A percentile compares a stretch with the other conserved stretches of the same genome.
phyloP scores from a whole-genome alignment of 108 stramenopile species.

The Nitzschia sp. region DNA sequence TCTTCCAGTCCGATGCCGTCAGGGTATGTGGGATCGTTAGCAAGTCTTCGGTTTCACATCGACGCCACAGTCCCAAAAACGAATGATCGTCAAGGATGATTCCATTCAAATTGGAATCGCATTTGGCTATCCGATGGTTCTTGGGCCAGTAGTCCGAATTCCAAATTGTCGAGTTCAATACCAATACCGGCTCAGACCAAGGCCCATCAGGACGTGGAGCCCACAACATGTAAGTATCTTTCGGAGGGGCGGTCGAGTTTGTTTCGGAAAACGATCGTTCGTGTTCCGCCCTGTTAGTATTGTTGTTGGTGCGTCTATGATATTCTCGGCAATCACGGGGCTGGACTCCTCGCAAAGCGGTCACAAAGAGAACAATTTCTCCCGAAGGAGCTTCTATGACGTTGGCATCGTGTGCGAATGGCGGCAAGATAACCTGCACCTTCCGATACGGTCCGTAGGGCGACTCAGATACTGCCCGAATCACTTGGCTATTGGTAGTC shows the following conservation, averaged over 20 bases:
- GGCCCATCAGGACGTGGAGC: constrained; percentile 28
- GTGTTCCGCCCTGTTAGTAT: neutral
- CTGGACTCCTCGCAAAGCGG: constrained; percentile 13
- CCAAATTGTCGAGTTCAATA: constrained; percentile 32
- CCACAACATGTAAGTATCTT: constrained; percentile 38
- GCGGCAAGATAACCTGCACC: constrained; percentile 24
- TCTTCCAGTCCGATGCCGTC: constrained; percentile 22
- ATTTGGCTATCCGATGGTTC: constrained; percentile 19
- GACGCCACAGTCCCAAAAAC: constrained; percentile 21
- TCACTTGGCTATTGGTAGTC: constrained; percentile 33
- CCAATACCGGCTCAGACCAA: constrained; percentile 31
- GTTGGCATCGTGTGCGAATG: constrained; percentile 33
- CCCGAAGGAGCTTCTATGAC: constrained; percentile 13
- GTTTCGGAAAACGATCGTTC: neutral
- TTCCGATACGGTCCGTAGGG: constrained; percentile 27
- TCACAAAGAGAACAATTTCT: constrained; percentile 23
- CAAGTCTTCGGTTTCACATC: constrained; percentile 24
- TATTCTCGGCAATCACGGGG: constrained; percentile 14
- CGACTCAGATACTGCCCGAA: constrained; percentile 20
- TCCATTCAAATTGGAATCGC: constrained; percentile 33
- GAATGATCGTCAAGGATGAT: constrained; percentile 9
- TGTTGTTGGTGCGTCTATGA: neutral
- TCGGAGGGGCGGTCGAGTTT: constrained; percentile 22
- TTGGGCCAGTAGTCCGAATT: constrained; percentile 34
- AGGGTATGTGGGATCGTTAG: constrained; percentile 27